These are phyloP conservation scores for Psilocybe tampanensis DNA, from an alignment of 768 basidiomycete species.

Conservation along the genomic window DNA sequence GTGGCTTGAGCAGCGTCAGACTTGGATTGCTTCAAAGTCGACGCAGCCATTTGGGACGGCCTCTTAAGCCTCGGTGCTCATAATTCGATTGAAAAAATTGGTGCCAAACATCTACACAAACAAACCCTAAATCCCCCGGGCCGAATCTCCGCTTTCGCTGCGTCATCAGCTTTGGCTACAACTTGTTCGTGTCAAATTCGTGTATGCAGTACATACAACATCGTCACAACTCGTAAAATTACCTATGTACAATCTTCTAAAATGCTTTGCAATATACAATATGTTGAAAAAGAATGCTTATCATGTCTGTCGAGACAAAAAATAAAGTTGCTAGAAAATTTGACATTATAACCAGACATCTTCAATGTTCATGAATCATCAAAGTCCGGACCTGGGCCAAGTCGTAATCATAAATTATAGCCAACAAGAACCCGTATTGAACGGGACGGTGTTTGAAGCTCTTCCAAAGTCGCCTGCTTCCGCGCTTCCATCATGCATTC, in stretches of 20 bases:
- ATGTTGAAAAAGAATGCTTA: no score
- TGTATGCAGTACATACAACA: no score
- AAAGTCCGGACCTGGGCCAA: neutral
- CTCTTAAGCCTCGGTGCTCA: constrained; percentile 14
- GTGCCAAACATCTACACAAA: constrained; percentile 35
- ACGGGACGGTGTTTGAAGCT: constrained; percentile 55
- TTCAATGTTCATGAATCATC: neutral
- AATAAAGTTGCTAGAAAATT: no score
- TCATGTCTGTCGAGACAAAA: no score
- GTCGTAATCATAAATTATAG: constrained; percentile 41
- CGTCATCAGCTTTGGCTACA: no score
- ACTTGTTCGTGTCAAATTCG: no score
- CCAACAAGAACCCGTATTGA: constrained; percentile 65
- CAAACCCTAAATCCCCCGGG: constrained; percentile 18
- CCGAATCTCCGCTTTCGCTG: neutral
- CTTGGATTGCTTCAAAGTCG: constrained; percentile 38
- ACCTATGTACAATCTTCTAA: no score
- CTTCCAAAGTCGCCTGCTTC: constrained; percentile 51
- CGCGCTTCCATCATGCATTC: constrained; percentile 64
- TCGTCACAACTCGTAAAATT: neutral
- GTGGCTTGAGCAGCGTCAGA: constrained; percentile 12
- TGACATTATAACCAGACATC: no score
- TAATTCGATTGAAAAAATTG: constrained; percentile 32
- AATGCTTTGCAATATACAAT: no score
- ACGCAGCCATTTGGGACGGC: constrained; percentile 42